Evolutionary conservation across 805 yeast genomes (phyloP), one percentile per base, ranked within the genome.

Genomic region (Wickerhamomyces sydowiorum): DNA sequence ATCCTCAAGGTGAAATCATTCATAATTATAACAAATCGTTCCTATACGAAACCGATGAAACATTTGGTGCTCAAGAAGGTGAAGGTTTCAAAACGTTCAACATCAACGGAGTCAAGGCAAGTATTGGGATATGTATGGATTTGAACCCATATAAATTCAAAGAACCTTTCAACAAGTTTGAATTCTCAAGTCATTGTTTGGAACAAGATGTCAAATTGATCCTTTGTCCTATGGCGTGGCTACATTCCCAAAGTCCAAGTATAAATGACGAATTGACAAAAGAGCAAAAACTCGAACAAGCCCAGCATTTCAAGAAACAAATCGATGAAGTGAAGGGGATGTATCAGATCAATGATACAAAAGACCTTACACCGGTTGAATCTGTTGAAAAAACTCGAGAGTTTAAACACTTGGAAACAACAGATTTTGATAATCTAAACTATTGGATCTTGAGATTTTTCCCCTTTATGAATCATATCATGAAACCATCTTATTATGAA

Each of bases 101-200:
- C 21, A 20, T 54, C 27, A 46, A 44, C 39, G 62, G 62, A 20
- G 50, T 75, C 7, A 70, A 59, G 28, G 65, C 83, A 1, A 72
- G 80, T 27, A 69, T 90, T 41, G 98, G 96, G 0, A 88, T 90
- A 6, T 90, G 98, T 59, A 90, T 90, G 97, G 98, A 90, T 63
- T 61, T 90, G 47, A 89, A 86, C 58, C 96, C 96, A 0, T 84
- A 86, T 59, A 72, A 85, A 57, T 90, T 90, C 59, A 68, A 75
- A 48, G 88, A 96, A 1, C 89, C 95, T 1, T 89, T 87, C 62
- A 67, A 72, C 29, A 70, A 67, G 21, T 87, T 75, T 56, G 97
- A 90, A 60, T 86, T 85, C 60, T 72, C 90, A 0, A 58, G 62
- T 23, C 68, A 69, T 40, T 78, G 85, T 44, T 56, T 65, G 18